Evolutionary conservation across 2,329 filamentous ascomycete species (phyloP), one percentile per base, ranked within the genome.

Genomic region (Piedraia hortae): DNA sequence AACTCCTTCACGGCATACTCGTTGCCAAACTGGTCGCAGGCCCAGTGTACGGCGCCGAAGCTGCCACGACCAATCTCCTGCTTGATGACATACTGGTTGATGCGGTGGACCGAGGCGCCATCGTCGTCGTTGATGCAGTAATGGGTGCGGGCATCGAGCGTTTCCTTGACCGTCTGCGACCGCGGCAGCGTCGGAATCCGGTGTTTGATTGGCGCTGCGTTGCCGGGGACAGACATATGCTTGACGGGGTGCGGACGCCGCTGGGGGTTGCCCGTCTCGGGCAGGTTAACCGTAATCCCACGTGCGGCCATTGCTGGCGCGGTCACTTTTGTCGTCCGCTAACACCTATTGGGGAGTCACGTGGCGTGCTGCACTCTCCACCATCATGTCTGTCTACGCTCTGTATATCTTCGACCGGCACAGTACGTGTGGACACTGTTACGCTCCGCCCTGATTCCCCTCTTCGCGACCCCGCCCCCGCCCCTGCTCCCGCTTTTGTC

Each of bases 381-480:
- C 18, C 10, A 11, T 7, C 11, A 93, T 97, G 85, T 68, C 72
- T 28, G 73, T 93, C 47, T 93, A 88, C 52, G 80, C 78, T 28
- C 90, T 97, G 51, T 90, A 90, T 57, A 91, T 97, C 43, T 97
- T 97, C 46, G 85, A 97, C 52, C 71, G 85, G 33, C 85, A 97
- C 50, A 90, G 85, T 91, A 59, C 42, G 62, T 40, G 21, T 10
- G 7, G 16, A 7, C 7, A 17, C 16, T 10, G 7, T 17, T 17
- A 7, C 10, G 16, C 16, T 17, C 10, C 16, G 4, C 16, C n/a
- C 13, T 14, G 3, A 13, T 14, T 1, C 10, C 11, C 14, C 4
- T 13, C 8, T 16, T 13, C 15, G 16, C 19, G 12, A 19, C 10
- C 16, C n/a, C 4, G 5, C 3, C 21, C 6, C 6, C 3, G 5